Evolutionary conservation across 192 early-diverging fungal genomes (phyloP).

Genomic region (Obelidium mucronatum): DNA sequence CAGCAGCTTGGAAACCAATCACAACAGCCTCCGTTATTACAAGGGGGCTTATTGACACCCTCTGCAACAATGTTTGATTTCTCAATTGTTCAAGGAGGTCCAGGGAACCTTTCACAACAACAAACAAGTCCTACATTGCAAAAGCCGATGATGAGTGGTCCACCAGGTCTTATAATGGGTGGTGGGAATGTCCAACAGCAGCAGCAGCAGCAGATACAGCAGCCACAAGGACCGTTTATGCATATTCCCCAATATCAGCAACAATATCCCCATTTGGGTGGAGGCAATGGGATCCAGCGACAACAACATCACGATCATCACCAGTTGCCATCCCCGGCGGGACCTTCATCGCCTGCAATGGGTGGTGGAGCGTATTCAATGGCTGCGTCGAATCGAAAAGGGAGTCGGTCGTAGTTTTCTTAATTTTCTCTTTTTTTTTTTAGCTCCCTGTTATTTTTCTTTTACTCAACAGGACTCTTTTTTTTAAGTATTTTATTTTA

Average conservation of each 20-base stretch:
- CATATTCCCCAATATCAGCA: neutral
- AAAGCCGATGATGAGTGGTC: neutral
- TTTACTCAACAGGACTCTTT: no score
- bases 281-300: neutral
- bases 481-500: neutral
- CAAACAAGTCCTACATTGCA: conserved; percentile 5
- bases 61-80: conserved; percentile 33
- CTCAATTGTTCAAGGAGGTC: neutral
- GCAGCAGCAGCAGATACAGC: neutral
- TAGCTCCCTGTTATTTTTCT: neutral
- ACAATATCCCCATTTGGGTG: neutral
- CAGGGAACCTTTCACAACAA: no score
- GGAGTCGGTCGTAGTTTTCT: neutral
- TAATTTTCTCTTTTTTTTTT: neutral
- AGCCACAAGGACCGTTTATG: no score
- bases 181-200: neutral
- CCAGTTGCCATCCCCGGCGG: neutral
- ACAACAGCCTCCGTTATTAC: no score
- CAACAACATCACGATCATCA: no score
- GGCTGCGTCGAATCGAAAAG: neutral
- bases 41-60: conserved; percentile 15
- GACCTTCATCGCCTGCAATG: neutral
- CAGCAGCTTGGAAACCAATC: neutral
- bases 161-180: neutral
- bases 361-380: neutral